A percentile compares a stretch with the other conserved stretches of the same genome.
Evolutionary conservation across 129 eudicot genomes (phyloP).

Genomic region (Smallanthus sonchifolius): DNA sequence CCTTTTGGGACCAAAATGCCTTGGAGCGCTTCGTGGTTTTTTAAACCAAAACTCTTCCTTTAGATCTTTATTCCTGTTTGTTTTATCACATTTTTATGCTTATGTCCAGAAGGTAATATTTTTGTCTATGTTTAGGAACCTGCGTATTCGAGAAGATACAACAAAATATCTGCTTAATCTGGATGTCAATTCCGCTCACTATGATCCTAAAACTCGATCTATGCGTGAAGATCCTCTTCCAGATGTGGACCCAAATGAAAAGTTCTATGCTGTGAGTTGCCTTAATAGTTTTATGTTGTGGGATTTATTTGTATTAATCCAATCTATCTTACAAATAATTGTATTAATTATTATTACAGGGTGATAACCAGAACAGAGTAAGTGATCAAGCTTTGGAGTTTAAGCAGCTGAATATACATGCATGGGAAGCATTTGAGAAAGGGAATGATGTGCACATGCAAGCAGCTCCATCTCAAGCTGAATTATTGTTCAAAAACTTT

Average conservation of each 20-base stretch:
- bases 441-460: slow-evolving; percentile 95
- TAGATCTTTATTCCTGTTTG: background rate
- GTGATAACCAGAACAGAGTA: slow-evolving; percentile 74
- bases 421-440: slow-evolving; percentile 94
- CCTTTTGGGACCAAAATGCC: no score
- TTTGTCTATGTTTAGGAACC: slow-evolving; percentile 33
- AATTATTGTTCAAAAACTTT: slow-evolving; percentile 62
- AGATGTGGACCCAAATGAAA: slow-evolving; percentile 88
- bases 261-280: slow-evolving; percentile 45
- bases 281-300: background rate
- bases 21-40: no score
- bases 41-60: no score
- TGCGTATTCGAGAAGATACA: slow-evolving; percentile 91
- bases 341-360: slow-evolving; percentile 1
- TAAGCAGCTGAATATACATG: slow-evolving; percentile 78
- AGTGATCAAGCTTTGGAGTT: slow-evolving; percentile 98
- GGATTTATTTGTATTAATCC: background rate
- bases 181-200: slow-evolving; percentile 85
- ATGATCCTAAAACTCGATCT: slow-evolving; percentile 91
- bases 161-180: slow-evolving; percentile 87
- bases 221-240: slow-evolving; percentile 99
- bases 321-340: background rate
- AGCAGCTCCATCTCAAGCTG: slow-evolving; percentile 98
- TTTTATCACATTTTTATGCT: background rate
- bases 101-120: background rate